Evolutionary conservation across 768 basidiomycete species (phyloP).

Genomic region (Kondoa malvinella): DNA sequence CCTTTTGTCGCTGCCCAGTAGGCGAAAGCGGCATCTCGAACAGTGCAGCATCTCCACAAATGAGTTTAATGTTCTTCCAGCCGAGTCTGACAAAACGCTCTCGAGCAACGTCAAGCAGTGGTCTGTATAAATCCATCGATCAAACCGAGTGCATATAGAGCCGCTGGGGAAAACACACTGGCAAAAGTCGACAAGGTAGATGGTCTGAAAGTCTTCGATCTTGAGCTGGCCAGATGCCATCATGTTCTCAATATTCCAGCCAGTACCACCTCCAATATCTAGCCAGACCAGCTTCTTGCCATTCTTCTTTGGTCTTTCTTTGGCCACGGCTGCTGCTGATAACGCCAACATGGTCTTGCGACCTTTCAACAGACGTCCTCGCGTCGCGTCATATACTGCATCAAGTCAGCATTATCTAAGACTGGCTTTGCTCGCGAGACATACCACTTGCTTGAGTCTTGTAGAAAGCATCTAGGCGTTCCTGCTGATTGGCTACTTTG

Average conservation of each 20-base stretch:
- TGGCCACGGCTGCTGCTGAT: constrained; percentile 46
- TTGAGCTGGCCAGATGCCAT: constrained; percentile 40
- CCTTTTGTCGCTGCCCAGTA: background rate
- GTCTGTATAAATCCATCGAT: constrained; percentile 9
- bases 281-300: constrained; percentile 50
- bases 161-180: constrained; percentile 32
- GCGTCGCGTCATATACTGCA: constrained; percentile 51
- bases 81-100: constrained; percentile 48
- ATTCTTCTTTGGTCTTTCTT: constrained; percentile 30
- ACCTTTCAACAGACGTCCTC: constrained; percentile 47
- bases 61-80: constrained; percentile 54
- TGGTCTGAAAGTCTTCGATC: constrained; percentile 45
- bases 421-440: background rate
- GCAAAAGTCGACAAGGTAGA: constrained; percentile 59
- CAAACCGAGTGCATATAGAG: background rate
- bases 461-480: constrained; percentile 41
- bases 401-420: background rate
- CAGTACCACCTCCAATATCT: constrained; percentile 61
- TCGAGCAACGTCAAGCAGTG: constrained; percentile 53
- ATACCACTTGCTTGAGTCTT: constrained; percentile 44
- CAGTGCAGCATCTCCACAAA: constrained; percentile 54
- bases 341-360: constrained; percentile 55
- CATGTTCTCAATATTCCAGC: constrained; percentile 60
- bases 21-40: constrained; percentile 43
- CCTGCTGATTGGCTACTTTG: constrained; percentile 27